Evolutionary conservation across 1,284 basidiomycete species (phyloP).

Genomic region (Tilletia setariae): DNA sequence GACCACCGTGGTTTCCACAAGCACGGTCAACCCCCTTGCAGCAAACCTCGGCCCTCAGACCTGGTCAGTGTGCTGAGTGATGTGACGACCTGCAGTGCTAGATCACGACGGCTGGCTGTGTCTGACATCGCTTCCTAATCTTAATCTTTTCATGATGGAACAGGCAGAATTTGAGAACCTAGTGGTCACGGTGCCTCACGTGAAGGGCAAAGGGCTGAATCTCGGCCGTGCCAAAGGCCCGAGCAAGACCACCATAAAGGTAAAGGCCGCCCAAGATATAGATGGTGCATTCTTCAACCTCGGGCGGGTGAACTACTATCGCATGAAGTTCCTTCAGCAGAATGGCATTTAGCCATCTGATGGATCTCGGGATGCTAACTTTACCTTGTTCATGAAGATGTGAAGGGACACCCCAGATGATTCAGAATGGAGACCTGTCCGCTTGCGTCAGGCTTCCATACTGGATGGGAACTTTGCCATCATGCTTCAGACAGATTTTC

Average conservation of each 20-base stretch:
- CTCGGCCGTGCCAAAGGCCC: slow-evolving; percentile 2
- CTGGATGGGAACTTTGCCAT: not conserved
- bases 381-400: slow-evolving; percentile 3
- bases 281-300: slow-evolving; percentile 13
- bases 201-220: slow-evolving; percentile 1
- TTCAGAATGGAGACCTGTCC: not conserved
- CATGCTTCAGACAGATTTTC: slow-evolving; percentile 6
- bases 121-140: not conserved
- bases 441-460: not conserved
- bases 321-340: not conserved
- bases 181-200: not conserved
- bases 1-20: not conserved
- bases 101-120: not conserved
- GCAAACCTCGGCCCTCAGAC: not conserved
- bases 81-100: not conserved
- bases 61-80: slow-evolving; percentile 1
- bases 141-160: not conserved
- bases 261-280: not conserved
- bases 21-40: not conserved
- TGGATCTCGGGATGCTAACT: slow-evolving; percentile 15
- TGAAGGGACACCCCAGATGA: not conserved
- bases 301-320: not conserved
- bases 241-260: not conserved
- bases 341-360: slow-evolving; percentile 1
- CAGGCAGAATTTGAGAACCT: not conserved